Percentiles rank a stretch among this genome's conserved stretches.
Conservation (phyloP, 345 rosid genomes). For the Gossypium australe region DNA sequence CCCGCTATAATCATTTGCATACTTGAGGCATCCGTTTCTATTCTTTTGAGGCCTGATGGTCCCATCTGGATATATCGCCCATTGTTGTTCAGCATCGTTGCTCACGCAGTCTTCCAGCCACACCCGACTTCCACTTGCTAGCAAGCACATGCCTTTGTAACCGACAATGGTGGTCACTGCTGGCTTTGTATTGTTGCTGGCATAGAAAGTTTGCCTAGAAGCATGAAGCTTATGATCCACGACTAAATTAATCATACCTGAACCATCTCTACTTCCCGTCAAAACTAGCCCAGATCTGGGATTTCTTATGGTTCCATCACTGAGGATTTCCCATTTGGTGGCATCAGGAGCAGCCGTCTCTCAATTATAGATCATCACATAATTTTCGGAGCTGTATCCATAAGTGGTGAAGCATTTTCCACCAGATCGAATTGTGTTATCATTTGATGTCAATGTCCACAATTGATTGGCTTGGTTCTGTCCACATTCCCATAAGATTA, state of each 20-base stretch:
- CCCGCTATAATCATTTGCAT: neutral
- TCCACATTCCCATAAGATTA: neutral
- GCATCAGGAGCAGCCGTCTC: neutral
- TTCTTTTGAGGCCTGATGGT: neutral
- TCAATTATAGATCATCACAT: neutral
- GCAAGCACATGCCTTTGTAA: neutral
- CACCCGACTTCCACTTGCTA: neutral
- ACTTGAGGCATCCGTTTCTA: neutral
- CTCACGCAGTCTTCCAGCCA: neutral
- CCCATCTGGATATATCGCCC: neutral
- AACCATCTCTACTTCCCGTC: neutral
- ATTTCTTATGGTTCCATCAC: neutral
- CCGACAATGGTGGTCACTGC: neutral
- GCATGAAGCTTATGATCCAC: neutral
- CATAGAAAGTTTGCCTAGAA: neutral
- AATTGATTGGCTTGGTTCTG: neutral
- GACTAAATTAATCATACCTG: neutral
- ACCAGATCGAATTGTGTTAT: neutral
- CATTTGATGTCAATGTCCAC: neutral
- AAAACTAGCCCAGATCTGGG: neutral
- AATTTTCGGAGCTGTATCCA: neutral
- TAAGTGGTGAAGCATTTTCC: neutral
- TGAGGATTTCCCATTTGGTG: neutral
- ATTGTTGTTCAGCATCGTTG: neutral
- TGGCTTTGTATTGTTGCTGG: neutral